Base-by-base conservation (phyloP, 352 stramenopile genomes). In the Globisporangium echinulatum region DNA sequence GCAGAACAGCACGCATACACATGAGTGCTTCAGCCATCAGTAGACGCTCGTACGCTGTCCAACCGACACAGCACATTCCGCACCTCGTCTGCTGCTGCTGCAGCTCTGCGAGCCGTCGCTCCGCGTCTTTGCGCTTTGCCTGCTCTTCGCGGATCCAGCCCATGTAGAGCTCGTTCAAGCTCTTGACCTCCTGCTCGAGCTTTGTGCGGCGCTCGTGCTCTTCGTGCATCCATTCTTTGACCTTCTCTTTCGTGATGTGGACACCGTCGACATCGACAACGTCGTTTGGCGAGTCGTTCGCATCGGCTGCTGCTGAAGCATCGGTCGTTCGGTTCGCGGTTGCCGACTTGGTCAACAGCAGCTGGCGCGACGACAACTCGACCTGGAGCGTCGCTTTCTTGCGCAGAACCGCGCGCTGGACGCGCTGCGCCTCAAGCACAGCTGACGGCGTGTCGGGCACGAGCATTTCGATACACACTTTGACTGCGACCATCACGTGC, bases 101-200 rank as follows among this genome's bases (percentile, higher is more conserved):
- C n/a, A 87, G 61, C 52, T 78, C 63, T 0, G 68, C 60, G 48
- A 92, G 43, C 51, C 86, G 81, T 19, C 77, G 68, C 64, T 92
- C 79, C 3, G 72, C 72, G 42, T 66, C 69, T 72, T 88, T 88
- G 40, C 82, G 79, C 63, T 92, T 92, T 19, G 64, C 72, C 62
- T 90, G 81, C 68, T 94, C 84, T 44, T 91, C 76, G 17, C 79
- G 78, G 62, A 94, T 87, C 84, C 84, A 94, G 11, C 74, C 69
- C 82, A 90, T 91, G 68, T 92, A 94, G 61, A 92, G 62, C 7
- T 89, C 77, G 56, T 90, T 90, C 52, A 94, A 65, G 47, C 75
- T 87, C 65, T 90, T 90, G 19, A 94, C 63, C 56, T 94, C 82
- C 44, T 83, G 74, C 61, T 94, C 84, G 25, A 94, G 57, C 71